Evolutionary conservation across 176 grass and related monocot species (phyloP).

Genomic region (Rhynchospora tenuis): DNA sequence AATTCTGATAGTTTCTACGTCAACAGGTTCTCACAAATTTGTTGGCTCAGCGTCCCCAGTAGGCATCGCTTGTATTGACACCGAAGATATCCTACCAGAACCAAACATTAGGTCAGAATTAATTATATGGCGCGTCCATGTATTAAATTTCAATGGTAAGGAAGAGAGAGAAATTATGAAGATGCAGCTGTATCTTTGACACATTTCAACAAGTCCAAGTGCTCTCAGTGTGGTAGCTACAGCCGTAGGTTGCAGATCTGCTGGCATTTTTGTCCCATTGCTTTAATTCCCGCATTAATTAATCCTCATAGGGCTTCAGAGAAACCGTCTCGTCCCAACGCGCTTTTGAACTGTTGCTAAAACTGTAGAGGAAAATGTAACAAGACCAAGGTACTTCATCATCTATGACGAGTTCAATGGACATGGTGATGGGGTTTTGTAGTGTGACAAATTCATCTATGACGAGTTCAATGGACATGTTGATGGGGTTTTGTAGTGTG

Average conservation of each 20-base stretch:
- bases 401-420: no score
- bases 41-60: no score
- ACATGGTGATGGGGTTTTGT: no score
- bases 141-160: not conserved
- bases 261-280: slow-evolving; percentile 3
- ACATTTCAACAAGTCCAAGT: not conserved
- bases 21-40: no score
- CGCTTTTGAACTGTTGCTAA: not conserved
- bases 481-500: no score
- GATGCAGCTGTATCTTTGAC: slow-evolving; percentile 4
- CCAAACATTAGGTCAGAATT: not conserved
- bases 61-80: no score
- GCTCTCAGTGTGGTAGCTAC: not conserved
- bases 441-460: no score
- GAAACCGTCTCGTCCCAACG: not conserved
- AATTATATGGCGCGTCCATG: not conserved
- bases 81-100: no score
- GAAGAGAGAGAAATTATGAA: not conserved
- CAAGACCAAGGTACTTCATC: no score
- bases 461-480: no score
- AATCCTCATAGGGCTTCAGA: not conserved
- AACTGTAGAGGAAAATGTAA: not conserved
- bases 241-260: not conserved
- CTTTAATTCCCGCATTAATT: not conserved
- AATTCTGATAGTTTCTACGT: no score